Base-by-base conservation (phyloP, 805 yeast genomes). In the Metschnikowia continentalis region DNA sequence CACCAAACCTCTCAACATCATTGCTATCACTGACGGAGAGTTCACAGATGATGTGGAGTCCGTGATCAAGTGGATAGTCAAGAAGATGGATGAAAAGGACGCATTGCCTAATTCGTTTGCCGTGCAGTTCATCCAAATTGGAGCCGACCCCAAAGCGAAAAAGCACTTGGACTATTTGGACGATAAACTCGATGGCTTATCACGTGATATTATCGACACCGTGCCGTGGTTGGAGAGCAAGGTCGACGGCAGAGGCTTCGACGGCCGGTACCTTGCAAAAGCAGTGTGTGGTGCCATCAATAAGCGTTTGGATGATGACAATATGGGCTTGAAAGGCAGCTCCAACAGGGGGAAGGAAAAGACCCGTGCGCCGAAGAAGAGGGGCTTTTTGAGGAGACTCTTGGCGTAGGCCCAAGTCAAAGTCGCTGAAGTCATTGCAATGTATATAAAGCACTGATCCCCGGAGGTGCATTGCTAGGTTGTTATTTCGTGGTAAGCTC, bases 11-110 rank as follows among this genome's bases (percentile, higher is more conserved):
- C 42, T 56, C 14, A 54, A 54, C 14, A 30, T 56, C 23, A 44
- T 56, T 8, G 57, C 58, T n/a, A 56, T 56, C 36, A 56, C 59
- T 2, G 59, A 56, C 19, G 59, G 59, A 2, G 49, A 43, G 32
- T 54, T 56, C 32, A 46, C 58, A 10, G 58, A 54, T 35, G 59
- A 56, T 26, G 57, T 56, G 26, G 48, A 38, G 20, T 46, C 53
- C 8, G 56, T 53, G 23, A 47, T 56, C 30, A 44, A 43, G 15
- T 56, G 59, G 59, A 56, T 56, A 11, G 56, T 52, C 22, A 30
- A 48, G 20, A 49, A 52, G 37, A 43, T 56, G 49, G 59, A 54
- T 6, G 38, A 32, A 17, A 47, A 39, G 5, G 44, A 46, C 13
- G 54, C 56, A 6, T 42, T 50, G 42, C 56, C 54, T 35, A 54